These are phyloP conservation scores for Didymella glomerata DNA, from an alignment of 2,329 filamentous ascomycete genomes.

Conservation along the genomic window DNA sequence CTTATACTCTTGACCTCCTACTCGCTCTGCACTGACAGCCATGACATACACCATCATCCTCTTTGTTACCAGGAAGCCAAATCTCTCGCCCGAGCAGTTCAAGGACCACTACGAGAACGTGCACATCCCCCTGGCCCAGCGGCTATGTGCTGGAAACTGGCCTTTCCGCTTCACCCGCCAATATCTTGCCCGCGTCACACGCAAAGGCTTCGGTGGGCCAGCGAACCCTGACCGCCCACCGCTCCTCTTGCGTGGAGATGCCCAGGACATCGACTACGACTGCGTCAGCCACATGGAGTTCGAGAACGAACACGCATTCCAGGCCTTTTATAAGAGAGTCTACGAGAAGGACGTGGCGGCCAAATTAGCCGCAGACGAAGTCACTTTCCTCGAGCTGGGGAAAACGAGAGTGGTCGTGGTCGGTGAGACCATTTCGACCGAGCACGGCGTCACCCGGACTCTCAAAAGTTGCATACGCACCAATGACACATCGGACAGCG, in stretches of 20 bases:
- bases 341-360: conserved; percentile 35
- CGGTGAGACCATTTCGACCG: conserved; percentile 36
- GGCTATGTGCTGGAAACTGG: conserved; percentile 30
- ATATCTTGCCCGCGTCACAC: conserved; percentile 38
- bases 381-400: conserved; percentile 32
- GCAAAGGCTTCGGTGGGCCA: conserved; percentile 39
- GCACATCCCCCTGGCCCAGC: conserved; percentile 38
- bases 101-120: conserved; percentile 39
- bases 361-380: conserved; percentile 35
- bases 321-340: conserved; percentile 38
- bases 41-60: conserved; percentile 41
- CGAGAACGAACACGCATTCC: conserved; percentile 33
- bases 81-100: conserved; percentile 38
- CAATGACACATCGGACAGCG: conserved; percentile 27
- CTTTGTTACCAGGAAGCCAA: conserved; percentile 36
- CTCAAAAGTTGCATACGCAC: conserved; percentile 14
- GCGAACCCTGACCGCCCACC: conserved; percentile 36
- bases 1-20: neutral
- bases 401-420: conserved; percentile 37
- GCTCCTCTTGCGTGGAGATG: conserved; percentile 34
- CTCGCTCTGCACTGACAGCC: neutral
- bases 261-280: conserved; percentile 39
- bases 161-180: conserved; percentile 35
- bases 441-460: conserved; percentile 21
- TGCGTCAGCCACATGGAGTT: conserved; percentile 40